Evolutionary conservation across 768 basidiomycete species (phyloP), one percentile per base, ranked within the genome.

Genomic region (Auricularia cornea): DNA sequence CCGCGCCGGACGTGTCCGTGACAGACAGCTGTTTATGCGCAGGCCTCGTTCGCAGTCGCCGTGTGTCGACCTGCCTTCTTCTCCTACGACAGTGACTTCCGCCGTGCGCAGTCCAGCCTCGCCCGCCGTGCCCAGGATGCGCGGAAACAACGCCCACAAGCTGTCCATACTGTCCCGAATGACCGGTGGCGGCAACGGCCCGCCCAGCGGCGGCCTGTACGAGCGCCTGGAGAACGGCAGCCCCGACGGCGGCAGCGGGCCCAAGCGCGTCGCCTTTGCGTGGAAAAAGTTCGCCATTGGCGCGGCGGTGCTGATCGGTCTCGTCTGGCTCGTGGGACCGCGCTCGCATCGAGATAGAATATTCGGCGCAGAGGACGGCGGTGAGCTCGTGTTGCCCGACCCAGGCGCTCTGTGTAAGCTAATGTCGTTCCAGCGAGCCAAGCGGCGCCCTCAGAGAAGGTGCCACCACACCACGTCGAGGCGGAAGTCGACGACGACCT

Each of bases 291-390:
- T 89, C 62, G 83, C 81, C 3, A 71, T 89, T 6, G 87, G 78
- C 3, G 86, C 84, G 60, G 79, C 72, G 2, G 71, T 83, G 1
- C 71, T 89, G 54, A 75, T 90, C 63, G 79, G 75, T 10, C 70
- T 89, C 52, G 82, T 91, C 30, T 92, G 84, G 80, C 75, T 90
- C 62, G 83, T 89, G 71, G 83, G 84, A 8, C 88, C 89, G 6
- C 66, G 81, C 54, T 71, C 72, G 71, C 68, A 64, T 51, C 59
- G 57, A 32, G 41, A 60, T 8, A 54, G 52, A 48, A 38, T 70
- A 8, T 67, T 69, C 61, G 33, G 35, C 40, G 14, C 57, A 14
- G 35, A 41, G 41, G 38, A 57, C 31, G 60, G n/a, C 18, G 31
- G 31, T 30, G 38, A 20, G 18, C 26, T 54, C 28, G 14, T 35